Evolutionary conservation across 192 early-diverging fungal genomes (phyloP).

Genomic region (Thamnidium elegans): DNA sequence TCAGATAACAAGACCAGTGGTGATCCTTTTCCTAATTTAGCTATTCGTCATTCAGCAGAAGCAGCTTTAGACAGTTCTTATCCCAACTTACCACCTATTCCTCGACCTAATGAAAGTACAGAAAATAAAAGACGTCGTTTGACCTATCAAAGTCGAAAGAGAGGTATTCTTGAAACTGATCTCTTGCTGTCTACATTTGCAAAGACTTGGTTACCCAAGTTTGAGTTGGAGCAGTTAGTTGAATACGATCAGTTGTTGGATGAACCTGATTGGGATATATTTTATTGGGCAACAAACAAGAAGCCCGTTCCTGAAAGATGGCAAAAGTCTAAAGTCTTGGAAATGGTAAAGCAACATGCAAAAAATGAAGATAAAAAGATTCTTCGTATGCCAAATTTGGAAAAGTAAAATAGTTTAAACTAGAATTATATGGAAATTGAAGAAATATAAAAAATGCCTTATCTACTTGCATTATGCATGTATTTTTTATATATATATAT

Average conservation of each 20-base stretch:
- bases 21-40: constrained; percentile 38
- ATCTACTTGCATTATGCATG: too few species aligned
- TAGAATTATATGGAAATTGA: not conserved
- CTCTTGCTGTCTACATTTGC: constrained; percentile 89
- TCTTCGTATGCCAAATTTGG: constrained; percentile 78
- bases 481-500: too few species aligned
- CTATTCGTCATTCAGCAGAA: constrained; percentile 32
- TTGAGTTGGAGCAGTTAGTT: constrained; percentile 57
- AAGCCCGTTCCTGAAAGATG: constrained; percentile 59
- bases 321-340: constrained; percentile 49
- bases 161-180: constrained; percentile 94
- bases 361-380: constrained; percentile 73
- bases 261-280: constrained; percentile 96
- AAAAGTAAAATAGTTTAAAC: constrained; percentile 3
- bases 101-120: constrained; percentile 61
- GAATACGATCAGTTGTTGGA: constrained; percentile 84
- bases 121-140: constrained; percentile 78
- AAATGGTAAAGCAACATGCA: constrained; percentile 69
- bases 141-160: constrained; percentile 83
- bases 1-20: not conserved
- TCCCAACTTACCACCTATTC: constrained; percentile 50
- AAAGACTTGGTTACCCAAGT: constrained; percentile 49
- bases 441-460: not conserved
- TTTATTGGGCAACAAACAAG: constrained; percentile 82
- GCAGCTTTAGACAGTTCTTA: constrained; percentile 26